phyloP scores from a whole-genome alignment of 768 basidiomycete species.

The Tylopilus sp. region DNA sequence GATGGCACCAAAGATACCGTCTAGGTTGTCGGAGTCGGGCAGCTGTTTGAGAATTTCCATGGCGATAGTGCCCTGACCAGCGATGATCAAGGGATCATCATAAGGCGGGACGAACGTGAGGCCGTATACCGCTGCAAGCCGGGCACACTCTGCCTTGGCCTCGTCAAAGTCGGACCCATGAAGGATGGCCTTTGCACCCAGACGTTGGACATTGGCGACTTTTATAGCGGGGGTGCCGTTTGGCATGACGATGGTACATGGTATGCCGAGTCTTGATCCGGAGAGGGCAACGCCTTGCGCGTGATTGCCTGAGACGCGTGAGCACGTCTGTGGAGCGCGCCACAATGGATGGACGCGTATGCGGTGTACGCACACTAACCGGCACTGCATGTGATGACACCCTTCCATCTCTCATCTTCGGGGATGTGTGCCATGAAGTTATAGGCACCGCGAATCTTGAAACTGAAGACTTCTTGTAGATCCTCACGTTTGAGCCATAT shows the following conservation, averaged over 20 bases:
- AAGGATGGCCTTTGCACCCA: conserved; percentile 92
- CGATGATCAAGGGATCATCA: conserved; percentile 95
- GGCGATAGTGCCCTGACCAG: conserved; percentile 93
- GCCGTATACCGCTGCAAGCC: conserved; percentile 71
- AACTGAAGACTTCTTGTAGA: conserved; percentile 95
- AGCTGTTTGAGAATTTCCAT: conserved; percentile 94
- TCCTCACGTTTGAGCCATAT: conserved; percentile 98
- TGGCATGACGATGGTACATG: conserved; percentile 99
- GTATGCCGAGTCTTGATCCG: conserved; percentile 80
- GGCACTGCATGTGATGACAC: conserved; percentile 96
- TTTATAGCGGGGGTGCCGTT: conserved; percentile 94
- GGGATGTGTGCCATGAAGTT: conserved; percentile 93
- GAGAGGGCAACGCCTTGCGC: conserved; percentile 98
- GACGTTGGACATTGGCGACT: conserved; percentile 88
- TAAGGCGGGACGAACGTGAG: conserved; percentile 94
- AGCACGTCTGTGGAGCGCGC: background rate
- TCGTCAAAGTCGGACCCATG: conserved; percentile 94
- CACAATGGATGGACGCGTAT: conserved; percentile 8
- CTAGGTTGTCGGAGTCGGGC: conserved; percentile 67
- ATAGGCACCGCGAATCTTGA: conserved; percentile 98
- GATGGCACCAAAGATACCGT: conserved; percentile 85
- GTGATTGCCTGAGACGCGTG: conserved; percentile 73
- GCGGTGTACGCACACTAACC: conserved; percentile 70
- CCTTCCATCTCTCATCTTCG: conserved; percentile 93
- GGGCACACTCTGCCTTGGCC: conserved; percentile 91